Percentiles rank a stretch among this genome's conserved stretches.
Evolutionary conservation across 768 basidiomycete species (phyloP).

Genomic region (Tulasnella sp.): DNA sequence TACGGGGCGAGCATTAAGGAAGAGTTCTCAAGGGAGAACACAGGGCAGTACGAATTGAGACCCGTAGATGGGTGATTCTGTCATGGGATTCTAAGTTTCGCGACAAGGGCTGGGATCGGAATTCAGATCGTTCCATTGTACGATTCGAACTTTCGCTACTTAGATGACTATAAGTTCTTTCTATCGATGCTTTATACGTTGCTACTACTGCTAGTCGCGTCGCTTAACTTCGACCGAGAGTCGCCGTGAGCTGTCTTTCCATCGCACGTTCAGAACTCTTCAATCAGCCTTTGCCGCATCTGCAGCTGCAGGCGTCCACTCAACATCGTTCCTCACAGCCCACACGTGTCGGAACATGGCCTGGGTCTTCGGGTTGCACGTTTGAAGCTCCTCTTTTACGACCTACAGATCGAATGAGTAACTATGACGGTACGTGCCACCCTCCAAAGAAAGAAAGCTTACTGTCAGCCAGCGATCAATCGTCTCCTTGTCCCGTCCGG

Average conservation of each 20-base stretch:
- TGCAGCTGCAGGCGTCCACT: neutral
- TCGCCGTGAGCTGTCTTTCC: neutral
- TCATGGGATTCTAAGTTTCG: neutral
- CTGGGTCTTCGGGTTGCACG: neutral
- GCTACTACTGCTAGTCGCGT: neutral
- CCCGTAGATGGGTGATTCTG: neutral
- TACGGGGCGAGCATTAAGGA: neutral
- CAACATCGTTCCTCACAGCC: neutral
- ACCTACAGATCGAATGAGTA: neutral
- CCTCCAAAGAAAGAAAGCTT: neutral
- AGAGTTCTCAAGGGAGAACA: neutral
- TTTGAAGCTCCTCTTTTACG: neutral
- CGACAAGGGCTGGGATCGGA: no score
- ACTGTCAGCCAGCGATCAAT: conserved; percentile 2
- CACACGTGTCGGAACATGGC: neutral
- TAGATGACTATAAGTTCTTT: no score
- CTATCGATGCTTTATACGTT: neutral
- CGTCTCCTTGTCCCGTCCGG: neutral
- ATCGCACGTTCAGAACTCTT: no score
- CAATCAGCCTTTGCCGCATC: neutral
- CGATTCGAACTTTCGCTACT: no score
- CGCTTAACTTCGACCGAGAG: neutral
- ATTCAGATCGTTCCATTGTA: no score
- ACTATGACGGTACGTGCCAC: no score
- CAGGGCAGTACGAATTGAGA: neutral